Evolutionary conservation across 2,329 filamentous ascomycete genomes (phyloP).

Genomic region (Phialophora macrospora): DNA sequence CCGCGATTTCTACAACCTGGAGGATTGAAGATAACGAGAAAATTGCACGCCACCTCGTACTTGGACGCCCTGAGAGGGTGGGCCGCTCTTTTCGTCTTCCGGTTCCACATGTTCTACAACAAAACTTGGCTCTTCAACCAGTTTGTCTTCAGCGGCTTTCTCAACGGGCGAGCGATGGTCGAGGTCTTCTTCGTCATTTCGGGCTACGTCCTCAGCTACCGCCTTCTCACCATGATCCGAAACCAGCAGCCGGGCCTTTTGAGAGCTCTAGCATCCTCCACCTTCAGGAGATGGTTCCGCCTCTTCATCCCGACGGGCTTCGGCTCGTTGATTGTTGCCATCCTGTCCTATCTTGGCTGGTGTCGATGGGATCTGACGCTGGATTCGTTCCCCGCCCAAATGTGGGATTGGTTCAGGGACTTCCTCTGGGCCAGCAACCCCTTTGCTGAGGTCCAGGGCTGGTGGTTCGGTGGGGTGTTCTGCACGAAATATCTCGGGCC

Average conservation of each 20-base stretch:
- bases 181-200: slow-evolving; percentile 56
- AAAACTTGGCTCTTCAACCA: slow-evolving; percentile 29
- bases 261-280: slow-evolving; percentile 42
- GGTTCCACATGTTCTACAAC: slow-evolving; percentile 28
- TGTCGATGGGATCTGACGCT: slow-evolving; percentile 17
- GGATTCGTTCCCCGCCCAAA: slow-evolving; percentile 30
- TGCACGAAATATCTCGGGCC: slow-evolving; percentile 28
- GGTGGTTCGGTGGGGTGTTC: slow-evolving; percentile 2
- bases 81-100: slow-evolving; percentile 37
- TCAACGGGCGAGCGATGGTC: slow-evolving; percentile 42
- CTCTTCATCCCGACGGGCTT: slow-evolving; percentile 38
- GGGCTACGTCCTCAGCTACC: slow-evolving; percentile 54
- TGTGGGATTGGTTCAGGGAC: slow-evolving; percentile 28
- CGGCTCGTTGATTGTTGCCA: slow-evolving; percentile 17
- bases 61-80: slow-evolving; percentile 41
- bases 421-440: slow-evolving; percentile 28
- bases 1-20: background rate
- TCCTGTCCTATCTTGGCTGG: slow-evolving; percentile 18
- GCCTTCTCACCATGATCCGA: slow-evolving; percentile 42
- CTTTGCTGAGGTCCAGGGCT: slow-evolving; percentile 14
- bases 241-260: slow-evolving; percentile 24
- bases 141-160: slow-evolving; percentile 24
- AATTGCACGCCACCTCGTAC: slow-evolving; percentile 38
- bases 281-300: slow-evolving; percentile 50
- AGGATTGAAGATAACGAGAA: background rate